These are phyloP conservation scores for Ichthyophthirius multifiliis DNA, from an alignment of 169 alveolate species.

Conservation along the genomic window DNA sequence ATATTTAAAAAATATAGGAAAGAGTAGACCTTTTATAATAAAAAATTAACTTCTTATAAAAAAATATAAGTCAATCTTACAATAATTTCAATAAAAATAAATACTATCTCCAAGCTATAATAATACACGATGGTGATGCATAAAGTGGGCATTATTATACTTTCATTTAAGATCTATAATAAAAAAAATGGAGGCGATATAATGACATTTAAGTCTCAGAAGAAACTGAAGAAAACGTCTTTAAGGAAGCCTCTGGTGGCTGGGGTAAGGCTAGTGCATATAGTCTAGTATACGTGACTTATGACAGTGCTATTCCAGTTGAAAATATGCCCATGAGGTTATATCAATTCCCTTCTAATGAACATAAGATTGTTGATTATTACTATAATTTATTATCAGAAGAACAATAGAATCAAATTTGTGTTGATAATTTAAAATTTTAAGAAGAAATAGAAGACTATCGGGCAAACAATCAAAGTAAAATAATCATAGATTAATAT, in stretches of 20 bases:
- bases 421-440: constrained; percentile 10
- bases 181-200: constrained; percentile 53
- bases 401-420: neutral
- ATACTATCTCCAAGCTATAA: constrained; percentile 14
- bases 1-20: too few species aligned
- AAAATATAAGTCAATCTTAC: neutral
- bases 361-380: neutral
- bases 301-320: neutral
- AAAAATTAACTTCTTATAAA: neutral
- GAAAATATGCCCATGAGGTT: neutral
- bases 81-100: constrained; percentile 15
- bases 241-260: constrained; percentile 59
- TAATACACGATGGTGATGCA: constrained; percentile 42
- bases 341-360: neutral
- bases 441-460: constrained; percentile 27
- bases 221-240: constrained; percentile 46
- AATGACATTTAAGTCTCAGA: constrained; percentile 63
- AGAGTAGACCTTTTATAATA: neutral
- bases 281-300: constrained; percentile 51
- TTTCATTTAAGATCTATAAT: constrained; percentile 46
- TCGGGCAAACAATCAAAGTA: neutral
- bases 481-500: constrained; percentile 5
- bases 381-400: neutral
- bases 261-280: constrained; percentile 50
- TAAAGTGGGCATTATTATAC: constrained; percentile 52